These are phyloP conservation scores for Lanmaoa pseudosensibilis DNA, from an alignment of 768 basidiomycete genomes.

Conservation along the genomic window DNA sequence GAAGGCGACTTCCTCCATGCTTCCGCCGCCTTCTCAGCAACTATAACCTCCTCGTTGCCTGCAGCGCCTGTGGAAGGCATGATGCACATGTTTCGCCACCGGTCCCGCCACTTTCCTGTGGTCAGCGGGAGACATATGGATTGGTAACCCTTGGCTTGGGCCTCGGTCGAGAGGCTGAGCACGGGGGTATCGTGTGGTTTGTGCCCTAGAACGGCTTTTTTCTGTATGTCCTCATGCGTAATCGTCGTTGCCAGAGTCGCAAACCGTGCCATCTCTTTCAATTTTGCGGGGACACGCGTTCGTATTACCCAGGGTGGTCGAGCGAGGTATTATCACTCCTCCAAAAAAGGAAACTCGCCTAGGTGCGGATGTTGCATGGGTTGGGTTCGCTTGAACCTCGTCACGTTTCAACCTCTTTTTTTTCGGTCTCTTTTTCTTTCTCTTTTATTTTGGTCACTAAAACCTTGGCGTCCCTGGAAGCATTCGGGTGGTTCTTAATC, in stretches of 20 bases:
- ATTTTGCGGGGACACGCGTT: slow-evolving; percentile 13
- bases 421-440: not conserved
- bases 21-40: slow-evolving; percentile 69
- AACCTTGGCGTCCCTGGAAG: not conserved
- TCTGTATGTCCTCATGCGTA: slow-evolving; percentile 41
- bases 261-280: slow-evolving; percentile 27
- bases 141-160: slow-evolving; percentile 70
- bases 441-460: not conserved
- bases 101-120: slow-evolving; percentile 77
- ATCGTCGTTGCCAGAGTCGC: slow-evolving; percentile 30
- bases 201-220: slow-evolving; percentile 20
- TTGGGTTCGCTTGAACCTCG: not conserved
- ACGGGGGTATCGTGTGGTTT: slow-evolving; percentile 46
- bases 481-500: slow-evolving; percentile 2
- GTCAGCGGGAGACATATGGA: slow-evolving; percentile 84
- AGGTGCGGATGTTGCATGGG: slow-evolving; percentile 22
- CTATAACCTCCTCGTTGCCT: slow-evolving; percentile 40
- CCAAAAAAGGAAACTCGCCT: slow-evolving; percentile 22
- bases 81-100: slow-evolving; percentile 91
- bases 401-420: not conserved
- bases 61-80: slow-evolving; percentile 45
- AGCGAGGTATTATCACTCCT: not conserved
- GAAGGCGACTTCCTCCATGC: slow-evolving; percentile 81
- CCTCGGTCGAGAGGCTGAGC: slow-evolving; percentile 49
- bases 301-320: slow-evolving; percentile 2